phyloP scores from a whole-genome alignment of 148 eudicot genomes.

The Arctostaphylos glauca region DNA sequence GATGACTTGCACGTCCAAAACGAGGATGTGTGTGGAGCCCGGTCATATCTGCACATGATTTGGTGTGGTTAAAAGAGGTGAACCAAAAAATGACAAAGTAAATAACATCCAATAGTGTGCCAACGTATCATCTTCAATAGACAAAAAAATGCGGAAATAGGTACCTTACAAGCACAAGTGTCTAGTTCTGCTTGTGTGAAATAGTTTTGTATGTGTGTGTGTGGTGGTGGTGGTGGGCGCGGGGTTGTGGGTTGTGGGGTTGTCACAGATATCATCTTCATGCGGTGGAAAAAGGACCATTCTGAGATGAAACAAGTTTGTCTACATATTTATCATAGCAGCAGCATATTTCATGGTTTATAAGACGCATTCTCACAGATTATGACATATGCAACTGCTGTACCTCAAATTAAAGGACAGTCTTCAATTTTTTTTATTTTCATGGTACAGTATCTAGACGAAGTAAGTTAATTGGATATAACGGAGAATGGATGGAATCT shows the following conservation, averaged over 20 bases:
- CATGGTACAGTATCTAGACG: neutral
- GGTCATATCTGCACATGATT: constrained; percentile 6
- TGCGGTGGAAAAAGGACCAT: neutral
- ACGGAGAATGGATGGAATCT: neutral
- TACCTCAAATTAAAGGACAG: neutral
- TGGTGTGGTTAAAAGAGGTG: neutral
- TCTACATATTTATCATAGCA: neutral
- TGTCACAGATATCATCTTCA: neutral
- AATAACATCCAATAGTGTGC: neutral
- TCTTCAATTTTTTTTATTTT: neutral
- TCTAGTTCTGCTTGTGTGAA: too few relatives aligned
- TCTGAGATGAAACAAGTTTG: neutral
- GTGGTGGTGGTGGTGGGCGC: too few relatives aligned
- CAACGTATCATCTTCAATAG: too few relatives aligned
- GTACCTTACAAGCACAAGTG: too few relatives aligned
- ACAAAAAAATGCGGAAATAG: too few relatives aligned
- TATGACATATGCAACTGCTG: neutral
- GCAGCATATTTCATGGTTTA: neutral
- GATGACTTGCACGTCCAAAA: neutral
- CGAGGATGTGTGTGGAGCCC: neutral
- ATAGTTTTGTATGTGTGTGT: too few relatives aligned
- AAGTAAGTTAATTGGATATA: neutral
- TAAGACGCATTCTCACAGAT: neutral
- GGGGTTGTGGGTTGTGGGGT: too few relatives aligned
- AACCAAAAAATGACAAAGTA: neutral